Base-by-base conservation (phyloP, 75 land plant species). In the Azolla pinnata region DNA sequence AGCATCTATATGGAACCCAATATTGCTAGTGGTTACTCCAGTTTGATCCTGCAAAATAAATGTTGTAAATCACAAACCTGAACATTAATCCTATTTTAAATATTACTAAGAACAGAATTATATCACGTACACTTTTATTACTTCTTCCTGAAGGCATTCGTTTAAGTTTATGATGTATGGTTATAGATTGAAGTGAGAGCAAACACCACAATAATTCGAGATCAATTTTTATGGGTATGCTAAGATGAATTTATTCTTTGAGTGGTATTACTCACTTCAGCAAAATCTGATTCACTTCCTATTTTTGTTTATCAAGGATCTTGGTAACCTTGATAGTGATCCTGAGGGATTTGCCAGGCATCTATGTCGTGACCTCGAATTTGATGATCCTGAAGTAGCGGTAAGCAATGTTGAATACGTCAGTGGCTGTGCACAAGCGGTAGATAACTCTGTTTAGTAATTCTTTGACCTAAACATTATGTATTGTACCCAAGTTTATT, bases 201-300 rank as follows among this genome's bases (percentile, higher is more conserved):
- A 7, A 90, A 90, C 50, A 82, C 81, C 42, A 81, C 79, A 21
- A 67, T 86, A 21, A 79, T 90, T 21, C 79, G 71, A 31, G 96
- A 90, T 64, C 87, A 90, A 52, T 90, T 90, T 66, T 65, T 90
- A 61, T 90, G 96, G 96, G 96, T 90, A 77, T 58, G 76, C 35
- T 50, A 5, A 50, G 4, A 4, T 19, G 17, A 26, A 28, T 24
- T 4, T 55, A 24, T 4, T 55, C 16, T 55, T 21, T 55, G 23
- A 28, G 26, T 2, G 17, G 16, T 16, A 21, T 24, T 14, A 26
- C 28, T 26, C 5, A 55, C 57, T 5, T n/a, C n/a, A 16, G 17
- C 30, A 25, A 14, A 50, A 8, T 20, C 33, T 24, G 21, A 8
- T 18, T 54, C 28, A 9, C 5, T 54, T 28, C 19, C 12, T 57